A percentile compares a stretch with the other conserved stretches of the same genome.
Evolutionary conservation across 352 stramenopile species (phyloP).

Genomic region (Phytopythium ostracodes): DNA sequence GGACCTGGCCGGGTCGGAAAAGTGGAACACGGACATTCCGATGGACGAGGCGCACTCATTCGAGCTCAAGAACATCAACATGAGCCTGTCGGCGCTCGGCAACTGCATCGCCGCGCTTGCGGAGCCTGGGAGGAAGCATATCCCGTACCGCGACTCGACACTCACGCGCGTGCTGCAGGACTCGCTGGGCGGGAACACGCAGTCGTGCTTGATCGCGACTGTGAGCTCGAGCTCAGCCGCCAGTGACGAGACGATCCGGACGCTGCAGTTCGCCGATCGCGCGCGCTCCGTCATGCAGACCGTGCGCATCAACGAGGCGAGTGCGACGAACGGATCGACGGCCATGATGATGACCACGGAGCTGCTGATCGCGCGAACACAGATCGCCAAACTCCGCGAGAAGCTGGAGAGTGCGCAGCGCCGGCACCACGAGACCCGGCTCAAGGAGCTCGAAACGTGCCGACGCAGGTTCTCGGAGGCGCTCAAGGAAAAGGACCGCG

Average conservation of each 20-base stretch:
- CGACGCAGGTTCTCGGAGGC: slow-evolving; percentile 45
- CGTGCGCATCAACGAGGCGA: slow-evolving; percentile 59
- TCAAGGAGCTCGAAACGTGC: slow-evolving; percentile 55
- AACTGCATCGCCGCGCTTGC: slow-evolving; percentile 90
- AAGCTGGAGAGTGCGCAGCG: slow-evolving; percentile 45
- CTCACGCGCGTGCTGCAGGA: slow-evolving; percentile 87
- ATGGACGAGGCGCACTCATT: slow-evolving; percentile 69
- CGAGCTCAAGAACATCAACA: slow-evolving; percentile 91
- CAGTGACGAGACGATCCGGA: slow-evolving; percentile 70
- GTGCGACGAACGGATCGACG: slow-evolving; percentile 16
- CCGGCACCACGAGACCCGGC: slow-evolving; percentile 35
- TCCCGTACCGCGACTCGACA: slow-evolving; percentile 89
- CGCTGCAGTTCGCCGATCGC: slow-evolving; percentile 74
- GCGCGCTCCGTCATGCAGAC: slow-evolving; percentile 71
- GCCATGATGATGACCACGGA: slow-evolving; percentile 28
- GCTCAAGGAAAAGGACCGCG: slow-evolving; percentile 60
- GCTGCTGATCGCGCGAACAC: slow-evolving; percentile 48
- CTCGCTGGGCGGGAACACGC: slow-evolving; percentile 71
- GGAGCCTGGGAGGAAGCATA: slow-evolving; percentile 77
- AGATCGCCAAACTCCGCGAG: slow-evolving; percentile 52
- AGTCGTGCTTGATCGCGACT: slow-evolving; percentile 69
- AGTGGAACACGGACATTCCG: slow-evolving; percentile 76
- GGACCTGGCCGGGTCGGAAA: slow-evolving; percentile 75
- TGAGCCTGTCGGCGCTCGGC: slow-evolving; percentile 84
- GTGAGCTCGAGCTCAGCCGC: slow-evolving; percentile 39